Evolutionary conservation across 2,329 filamentous ascomycete genomes (phyloP).

Genomic region (Talaromyces rugulosus): DNA sequence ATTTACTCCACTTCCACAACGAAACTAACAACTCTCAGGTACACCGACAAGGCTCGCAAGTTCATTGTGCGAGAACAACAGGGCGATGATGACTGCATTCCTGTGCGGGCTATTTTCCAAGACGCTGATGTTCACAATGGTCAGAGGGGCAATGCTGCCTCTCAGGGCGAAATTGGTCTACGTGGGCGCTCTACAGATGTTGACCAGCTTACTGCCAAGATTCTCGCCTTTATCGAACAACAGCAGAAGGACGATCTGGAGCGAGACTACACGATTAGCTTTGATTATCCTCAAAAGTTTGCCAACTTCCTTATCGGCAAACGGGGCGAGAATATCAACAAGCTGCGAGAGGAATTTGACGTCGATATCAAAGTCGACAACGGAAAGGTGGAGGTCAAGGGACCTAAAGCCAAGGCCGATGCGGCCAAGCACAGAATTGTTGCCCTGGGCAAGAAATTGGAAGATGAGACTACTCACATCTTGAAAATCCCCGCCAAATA

Average conservation of each 20-base stretch:
- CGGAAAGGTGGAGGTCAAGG: constrained; percentile 92
- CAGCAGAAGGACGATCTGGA: constrained; percentile 92
- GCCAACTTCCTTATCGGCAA: constrained; percentile 77
- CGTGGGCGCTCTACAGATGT: constrained; percentile 73
- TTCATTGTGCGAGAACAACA: constrained; percentile 57
- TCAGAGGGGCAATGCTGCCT: constrained; percentile 45
- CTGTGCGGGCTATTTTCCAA: constrained; percentile 53
- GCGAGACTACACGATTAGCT: constrained; percentile 77
- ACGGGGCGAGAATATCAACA: constrained; percentile 65
- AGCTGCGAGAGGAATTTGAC: constrained; percentile 65
- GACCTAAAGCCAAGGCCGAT: constrained; percentile 91
- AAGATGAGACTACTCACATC: constrained; percentile 82
- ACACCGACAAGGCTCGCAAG: constrained; percentile 60
- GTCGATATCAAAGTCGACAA: constrained; percentile 85
- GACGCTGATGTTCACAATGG: constrained; percentile 24
- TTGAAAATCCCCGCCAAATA: constrained; percentile 92
- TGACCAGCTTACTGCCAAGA: constrained; percentile 66
- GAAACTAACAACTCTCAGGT: constrained; percentile 28
- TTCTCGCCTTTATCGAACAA: constrained; percentile 74
- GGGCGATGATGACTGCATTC: constrained; percentile 48
- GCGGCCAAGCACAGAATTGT: constrained; percentile 78
- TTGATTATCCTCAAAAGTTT: constrained; percentile 93
- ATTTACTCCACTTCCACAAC: not conserved
- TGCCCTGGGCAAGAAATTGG: constrained; percentile 72
- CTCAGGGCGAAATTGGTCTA: constrained; percentile 57